Evolutionary conservation across 2,329 filamentous ascomycete genomes (phyloP).

Genomic region (Fusarium floridanum): DNA sequence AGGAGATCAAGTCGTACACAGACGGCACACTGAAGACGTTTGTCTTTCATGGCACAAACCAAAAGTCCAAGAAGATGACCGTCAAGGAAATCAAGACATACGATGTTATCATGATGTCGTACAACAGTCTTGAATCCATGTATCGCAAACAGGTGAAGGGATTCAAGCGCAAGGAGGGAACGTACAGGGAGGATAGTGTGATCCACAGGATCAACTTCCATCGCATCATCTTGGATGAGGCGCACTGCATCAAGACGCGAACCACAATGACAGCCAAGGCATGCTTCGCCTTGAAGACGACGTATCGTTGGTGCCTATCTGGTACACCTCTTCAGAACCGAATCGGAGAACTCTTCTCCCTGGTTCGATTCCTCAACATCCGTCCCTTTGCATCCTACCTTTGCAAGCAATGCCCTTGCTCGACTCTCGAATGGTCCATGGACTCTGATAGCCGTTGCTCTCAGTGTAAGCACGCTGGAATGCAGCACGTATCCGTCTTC

Average conservation of each 20-base stretch:
- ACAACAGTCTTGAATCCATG: conserved; percentile 90
- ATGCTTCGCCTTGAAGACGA: conserved; percentile 89
- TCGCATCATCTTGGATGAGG: conserved; percentile 93
- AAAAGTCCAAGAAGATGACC: conserved; percentile 82
- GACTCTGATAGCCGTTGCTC: conserved; percentile 78
- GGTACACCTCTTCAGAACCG: conserved; percentile 97
- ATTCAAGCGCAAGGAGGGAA: conserved; percentile 82
- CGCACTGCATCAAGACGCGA: conserved; percentile 92
- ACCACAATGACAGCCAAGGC: conserved; percentile 94
- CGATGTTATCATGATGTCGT: conserved; percentile 97
- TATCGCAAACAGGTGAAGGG: conserved; percentile 94
- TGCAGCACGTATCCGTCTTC: conserved; percentile 73
- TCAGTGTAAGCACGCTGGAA: conserved; percentile 65
- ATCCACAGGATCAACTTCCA: conserved; percentile 92
- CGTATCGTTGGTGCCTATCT: conserved; percentile 95
- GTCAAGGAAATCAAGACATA: conserved; percentile 82
- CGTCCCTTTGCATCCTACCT: conserved; percentile 93
- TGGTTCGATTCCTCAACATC: conserved; percentile 91
- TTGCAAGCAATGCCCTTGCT: conserved; percentile 88
- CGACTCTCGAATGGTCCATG: conserved; percentile 86
- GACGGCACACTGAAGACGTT: conserved; percentile 91
- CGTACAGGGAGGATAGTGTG: conserved; percentile 82
- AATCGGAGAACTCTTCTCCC: conserved; percentile 96
- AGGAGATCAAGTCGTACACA: conserved; percentile 84
- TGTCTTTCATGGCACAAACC: conserved; percentile 88